These are phyloP conservation scores for Helichrysum umbraculigerum DNA, from an alignment of 129 eudicot species.

Conservation along the genomic window DNA sequence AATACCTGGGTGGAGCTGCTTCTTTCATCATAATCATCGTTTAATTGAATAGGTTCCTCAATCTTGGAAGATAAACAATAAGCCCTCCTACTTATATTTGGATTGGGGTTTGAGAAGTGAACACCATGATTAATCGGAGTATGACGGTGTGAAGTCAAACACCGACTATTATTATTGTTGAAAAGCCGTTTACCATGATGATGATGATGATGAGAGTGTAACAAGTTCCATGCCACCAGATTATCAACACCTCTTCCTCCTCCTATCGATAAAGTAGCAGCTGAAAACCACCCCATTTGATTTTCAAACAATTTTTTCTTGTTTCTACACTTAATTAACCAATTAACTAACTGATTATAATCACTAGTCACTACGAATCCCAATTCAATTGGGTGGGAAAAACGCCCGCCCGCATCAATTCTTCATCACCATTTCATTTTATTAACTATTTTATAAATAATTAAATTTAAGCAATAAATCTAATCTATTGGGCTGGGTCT, in stretches of 20 bases:
- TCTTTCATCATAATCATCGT: constrained; percentile 46
- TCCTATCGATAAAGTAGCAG: neutral
- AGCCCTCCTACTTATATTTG: neutral
- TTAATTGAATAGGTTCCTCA: constrained; percentile 32
- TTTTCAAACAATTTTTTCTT: neutral
- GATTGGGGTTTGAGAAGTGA: neutral
- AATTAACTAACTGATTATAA: too few relatives aligned
- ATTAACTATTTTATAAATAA: too few relatives aligned
- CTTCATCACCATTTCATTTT: neutral
- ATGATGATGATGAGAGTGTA: neutral
- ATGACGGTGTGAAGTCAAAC: neutral
- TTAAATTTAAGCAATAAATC: too few relatives aligned
- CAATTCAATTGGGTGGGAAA: neutral
- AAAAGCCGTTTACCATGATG: neutral
- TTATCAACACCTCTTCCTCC: neutral
- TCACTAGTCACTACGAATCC: neutral
- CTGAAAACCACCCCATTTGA: neutral
- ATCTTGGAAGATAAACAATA: constrained; percentile 38
- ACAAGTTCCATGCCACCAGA: neutral
- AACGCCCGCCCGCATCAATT: neutral
- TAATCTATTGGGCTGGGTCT: neutral
- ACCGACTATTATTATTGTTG: neutral
- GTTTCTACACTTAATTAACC: neutral
- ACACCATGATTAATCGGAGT: neutral
- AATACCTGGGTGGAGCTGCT: constrained; percentile 75